Conservation (phyloP, 2,329 filamentous ascomycete species). For the Thielaviopsis musarum region DNA sequence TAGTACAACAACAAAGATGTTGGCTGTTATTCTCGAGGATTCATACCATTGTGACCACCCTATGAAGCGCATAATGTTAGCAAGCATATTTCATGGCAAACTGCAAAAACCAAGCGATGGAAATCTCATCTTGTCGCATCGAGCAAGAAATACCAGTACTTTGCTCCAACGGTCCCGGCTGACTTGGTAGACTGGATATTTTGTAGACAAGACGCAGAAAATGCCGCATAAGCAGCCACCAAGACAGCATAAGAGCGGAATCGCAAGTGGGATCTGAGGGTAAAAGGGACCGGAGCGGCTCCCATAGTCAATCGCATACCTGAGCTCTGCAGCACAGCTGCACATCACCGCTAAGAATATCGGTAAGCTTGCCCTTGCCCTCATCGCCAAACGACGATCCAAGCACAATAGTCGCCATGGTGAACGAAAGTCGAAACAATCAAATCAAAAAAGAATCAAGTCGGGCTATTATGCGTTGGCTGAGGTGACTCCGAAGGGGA, state of each 20-base stretch:
- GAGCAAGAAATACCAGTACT: neutral
- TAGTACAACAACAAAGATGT: conserved; percentile 5
- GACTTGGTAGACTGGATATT: neutral
- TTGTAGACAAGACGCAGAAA: neutral
- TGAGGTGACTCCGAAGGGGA: conserved; percentile 12
- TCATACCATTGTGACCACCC: conserved; percentile 12
- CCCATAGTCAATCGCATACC: conserved; percentile 3
- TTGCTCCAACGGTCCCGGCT: neutral
- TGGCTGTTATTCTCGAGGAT: neutral
- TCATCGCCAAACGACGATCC: conserved; percentile 12
- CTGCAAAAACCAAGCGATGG: neutral
- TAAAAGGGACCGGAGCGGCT: neutral
- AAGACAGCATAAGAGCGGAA: neutral
- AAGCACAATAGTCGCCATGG: conserved; percentile 13
- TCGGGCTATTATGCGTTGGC: conserved; percentile 10
- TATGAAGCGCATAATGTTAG: conserved; percentile 4
- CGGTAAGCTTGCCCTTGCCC: conserved; percentile 12
- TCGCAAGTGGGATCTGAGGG: neutral
- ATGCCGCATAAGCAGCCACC: neutral
- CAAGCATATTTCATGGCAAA: neutral
- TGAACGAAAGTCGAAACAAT: conserved; percentile 9
- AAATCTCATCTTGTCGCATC: conserved; percentile 4
- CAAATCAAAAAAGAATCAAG: conserved; percentile 7
- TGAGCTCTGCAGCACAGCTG: conserved; percentile 13
- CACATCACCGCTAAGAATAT: conserved; percentile 11